Percentiles rank a stretch among this genome's conserved stretches.
Evolutionary conservation across 1,139 yeast species (phyloP).

Genomic region (Blastobotrys proliferans): DNA sequence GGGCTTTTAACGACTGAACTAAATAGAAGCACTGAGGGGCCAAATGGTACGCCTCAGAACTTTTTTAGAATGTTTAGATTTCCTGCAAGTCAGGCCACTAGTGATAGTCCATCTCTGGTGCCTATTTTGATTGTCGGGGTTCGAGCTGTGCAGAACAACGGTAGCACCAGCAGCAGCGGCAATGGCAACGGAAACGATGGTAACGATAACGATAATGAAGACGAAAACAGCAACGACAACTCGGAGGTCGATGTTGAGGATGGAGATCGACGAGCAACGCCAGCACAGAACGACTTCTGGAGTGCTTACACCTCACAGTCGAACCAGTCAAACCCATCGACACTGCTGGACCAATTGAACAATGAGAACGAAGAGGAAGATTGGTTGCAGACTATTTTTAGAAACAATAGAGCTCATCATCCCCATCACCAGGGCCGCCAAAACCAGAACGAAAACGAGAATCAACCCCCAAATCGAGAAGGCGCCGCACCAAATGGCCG

Average conservation of each 20-base stretch:
- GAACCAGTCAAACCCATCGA: no score
- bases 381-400: neutral
- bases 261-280: no score
- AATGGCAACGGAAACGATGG: neutral
- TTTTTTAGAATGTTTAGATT: slow-evolving; percentile 56
- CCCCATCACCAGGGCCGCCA: slow-evolving; percentile 2
- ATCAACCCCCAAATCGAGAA: neutral
- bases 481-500: neutral
- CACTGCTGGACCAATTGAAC: no score
- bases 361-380: neutral
- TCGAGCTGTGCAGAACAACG: slow-evolving; percentile 38
- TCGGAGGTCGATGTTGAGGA: no score
- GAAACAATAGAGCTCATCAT: slow-evolving; percentile 4
- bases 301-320: no score
- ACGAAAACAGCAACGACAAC: neutral
- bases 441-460: no score
- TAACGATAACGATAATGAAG: neutral
- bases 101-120: slow-evolving; percentile 34
- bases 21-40: slow-evolving; percentile 13
- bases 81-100: slow-evolving; percentile 29
- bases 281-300: no score
- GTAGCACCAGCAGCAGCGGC: slow-evolving; percentile 9
- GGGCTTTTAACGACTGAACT: slow-evolving; percentile 41
- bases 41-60: slow-evolving; percentile 26
- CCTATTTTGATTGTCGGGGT: slow-evolving; percentile 59